Evolutionary conservation across 2,329 filamentous ascomycete species (phyloP).

Genomic region (Phaeosphaeriaceae sp.): DNA sequence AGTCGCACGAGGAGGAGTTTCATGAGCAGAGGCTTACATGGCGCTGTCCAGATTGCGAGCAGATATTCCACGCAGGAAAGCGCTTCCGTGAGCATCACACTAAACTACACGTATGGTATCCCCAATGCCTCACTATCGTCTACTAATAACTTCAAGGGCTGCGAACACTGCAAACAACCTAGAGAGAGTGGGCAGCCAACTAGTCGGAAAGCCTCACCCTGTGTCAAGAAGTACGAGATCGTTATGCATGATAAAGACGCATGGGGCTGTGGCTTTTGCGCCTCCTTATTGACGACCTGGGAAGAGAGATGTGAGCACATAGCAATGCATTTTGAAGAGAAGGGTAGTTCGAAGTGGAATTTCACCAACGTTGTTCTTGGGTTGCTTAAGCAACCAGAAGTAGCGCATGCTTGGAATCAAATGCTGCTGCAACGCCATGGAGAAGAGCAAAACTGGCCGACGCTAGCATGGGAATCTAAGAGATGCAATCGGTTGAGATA

Average conservation of each 20-base stretch:
- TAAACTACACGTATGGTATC: slow-evolving; percentile 62
- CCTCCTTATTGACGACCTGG: slow-evolving; percentile 65
- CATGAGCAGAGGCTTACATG: slow-evolving; percentile 73
- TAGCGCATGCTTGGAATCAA: slow-evolving; percentile 67
- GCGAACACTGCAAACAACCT: slow-evolving; percentile 69
- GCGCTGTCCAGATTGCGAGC: slow-evolving; percentile 71
- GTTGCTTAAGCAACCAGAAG: slow-evolving; percentile 68
- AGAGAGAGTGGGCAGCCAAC: slow-evolving; percentile 60
- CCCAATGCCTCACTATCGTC: not conserved
- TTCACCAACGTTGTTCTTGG: slow-evolving; percentile 72
- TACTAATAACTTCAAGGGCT: slow-evolving; percentile 49
- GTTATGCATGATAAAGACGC: slow-evolving; percentile 67
- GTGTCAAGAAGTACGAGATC: slow-evolving; percentile 49
- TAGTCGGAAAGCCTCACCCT: slow-evolving; percentile 59
- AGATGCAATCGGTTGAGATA: slow-evolving; percentile 68
- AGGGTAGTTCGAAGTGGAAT: slow-evolving; percentile 68
- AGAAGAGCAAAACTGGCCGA: slow-evolving; percentile 56
- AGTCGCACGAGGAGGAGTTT: slow-evolving; percentile 72
- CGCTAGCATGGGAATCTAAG: slow-evolving; percentile 67
- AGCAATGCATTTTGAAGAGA: slow-evolving; percentile 70
- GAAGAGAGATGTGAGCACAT: slow-evolving; percentile 73
- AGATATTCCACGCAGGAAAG: slow-evolving; percentile 71
- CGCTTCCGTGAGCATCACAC: slow-evolving; percentile 73
- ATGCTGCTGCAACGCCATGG: slow-evolving; percentile 61
- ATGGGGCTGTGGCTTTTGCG: slow-evolving; percentile 74